These are phyloP conservation scores for Takakia lepidozioides DNA, from an alignment of 225 moss, liverwort and hornwort species.

Conservation along the genomic window DNA sequence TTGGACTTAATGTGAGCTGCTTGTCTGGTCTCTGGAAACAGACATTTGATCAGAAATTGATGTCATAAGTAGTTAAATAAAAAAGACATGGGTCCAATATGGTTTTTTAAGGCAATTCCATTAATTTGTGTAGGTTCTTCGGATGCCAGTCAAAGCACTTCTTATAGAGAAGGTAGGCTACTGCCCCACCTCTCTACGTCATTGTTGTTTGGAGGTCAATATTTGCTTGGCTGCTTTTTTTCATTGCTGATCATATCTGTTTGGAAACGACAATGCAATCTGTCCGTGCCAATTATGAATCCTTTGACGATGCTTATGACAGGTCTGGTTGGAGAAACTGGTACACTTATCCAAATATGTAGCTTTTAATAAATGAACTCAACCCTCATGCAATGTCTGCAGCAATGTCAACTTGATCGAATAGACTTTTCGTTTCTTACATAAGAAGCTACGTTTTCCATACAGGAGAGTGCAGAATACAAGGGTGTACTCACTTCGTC, in stretches of 20 bases:
- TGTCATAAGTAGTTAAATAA: too few species aligned
- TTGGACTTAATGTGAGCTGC: too few species aligned
- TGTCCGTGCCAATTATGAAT: conserved; percentile 7
- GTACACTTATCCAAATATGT: background rate
- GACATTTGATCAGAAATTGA: too few species aligned
- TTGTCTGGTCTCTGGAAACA: too few species aligned
- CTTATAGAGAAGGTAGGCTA: conserved; percentile 77
- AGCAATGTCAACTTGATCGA: background rate
- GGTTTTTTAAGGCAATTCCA: too few species aligned
- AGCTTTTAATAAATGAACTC: background rate
- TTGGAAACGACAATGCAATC: too few species aligned
- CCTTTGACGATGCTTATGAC: too few species aligned
- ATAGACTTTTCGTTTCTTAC: background rate
- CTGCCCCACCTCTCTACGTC: too few species aligned
- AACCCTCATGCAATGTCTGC: background rate
- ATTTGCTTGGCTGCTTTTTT: background rate
- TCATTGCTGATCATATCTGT: background rate
- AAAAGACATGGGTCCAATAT: too few species aligned
- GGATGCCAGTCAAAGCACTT: conserved; percentile 67
- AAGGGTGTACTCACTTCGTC: conserved; percentile 61
- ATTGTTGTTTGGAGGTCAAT: background rate
- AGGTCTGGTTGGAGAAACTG: too few species aligned
- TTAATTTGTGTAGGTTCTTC: conserved; percentile 72
- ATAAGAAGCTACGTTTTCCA: background rate
- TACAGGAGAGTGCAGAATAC: conserved; percentile 57